Base-by-base conservation (phyloP, 495 filamentous ascomycete species). In the Hypoxylon trugodes region DNA sequence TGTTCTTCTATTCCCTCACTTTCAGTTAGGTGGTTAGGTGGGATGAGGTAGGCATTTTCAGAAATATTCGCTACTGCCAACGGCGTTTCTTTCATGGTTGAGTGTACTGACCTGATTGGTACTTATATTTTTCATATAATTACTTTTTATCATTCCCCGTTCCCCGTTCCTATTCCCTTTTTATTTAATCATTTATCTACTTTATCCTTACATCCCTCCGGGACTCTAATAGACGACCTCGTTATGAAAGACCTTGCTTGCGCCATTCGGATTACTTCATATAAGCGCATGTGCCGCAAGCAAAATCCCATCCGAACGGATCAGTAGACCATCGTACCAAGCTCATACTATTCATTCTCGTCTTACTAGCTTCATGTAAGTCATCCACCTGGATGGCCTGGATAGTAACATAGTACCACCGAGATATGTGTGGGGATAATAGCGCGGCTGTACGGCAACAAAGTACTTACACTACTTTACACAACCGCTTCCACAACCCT, bases 341-440 rank as follows among this genome's bases (percentile, higher is more conserved):
- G 41, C 49, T 65, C 65, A 61, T 59, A 60, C 65, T 65, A 68
- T 68, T 52, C 48, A 51, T 49, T 53, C 43, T 60, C 60, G 52
- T 64, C 65, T 56, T 48, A 51, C 60, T 68, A 68, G 65, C 65
- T 43, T 68, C 65, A 68, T 68, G 65, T 68, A 68, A 65, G 65
- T 68, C 65, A 68, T 59, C 65, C 59, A 64, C 59, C 49, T 55
- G 48, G 55, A 32, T 64, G 48, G 42, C 38, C 42, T 56, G 49
- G 55, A 43, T 68, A 60, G 49, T 49, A 49, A 50, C 54, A 68
- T 67, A 68, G 65, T 68, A 68, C 45, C 48, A 68, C 65, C 65
- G 55, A 64, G 60, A 64, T n/a, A n/a, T 64, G 59, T 68, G 65
- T 61, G 64, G 64, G 64, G 64, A 67, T 58, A 49, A 35, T 7